Base-by-base conservation (phyloP, 2,329 filamentous ascomycete species). In the Fusarium caatingaense region DNA sequence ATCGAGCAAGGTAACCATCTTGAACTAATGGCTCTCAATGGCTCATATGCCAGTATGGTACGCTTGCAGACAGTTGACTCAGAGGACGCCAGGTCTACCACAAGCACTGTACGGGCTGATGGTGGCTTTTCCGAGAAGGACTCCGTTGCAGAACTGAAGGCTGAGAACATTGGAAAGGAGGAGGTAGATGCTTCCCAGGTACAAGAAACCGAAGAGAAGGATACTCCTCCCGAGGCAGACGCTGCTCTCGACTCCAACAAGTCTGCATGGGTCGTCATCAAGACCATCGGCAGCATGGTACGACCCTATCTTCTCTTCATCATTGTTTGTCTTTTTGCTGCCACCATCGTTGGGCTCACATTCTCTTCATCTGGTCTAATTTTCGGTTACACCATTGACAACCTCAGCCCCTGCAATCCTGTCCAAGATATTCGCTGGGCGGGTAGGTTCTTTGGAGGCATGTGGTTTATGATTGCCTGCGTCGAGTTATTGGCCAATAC, bases 1-100 rank as follows among this genome's bases (percentile, higher is more conserved):
- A 80, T 90, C 13, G 90, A 92, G 76, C 83, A 89, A 73, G 91
- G 91, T 0, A 88, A 84, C 0, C 89, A 92, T 60, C 80, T 87
- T 5, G 84, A 89, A 55, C 82, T 92, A 4, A 81, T 92, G 65
- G 77, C 80, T 3, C 78, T 81, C 13, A 76, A 87, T 8, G 78
- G 81, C 15, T 78, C 87, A 7, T 90, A 90, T 69, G 82, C 81
- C 10, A 80, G 81, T 34, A 82, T 90, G 56, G 87, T 89, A 5
- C 76, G 77, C 42, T 77, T 83, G 6, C 83, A 84, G 56, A 80
- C 77, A 23, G 69, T 82, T 27, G 76, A 79, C n/a, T 71, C 77
- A 5, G 72, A 74, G 47, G 76, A 78, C 42, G 67, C 66, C 3
- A 72, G 72, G 5, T 81, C 78, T 16, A 66, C 75, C 13, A 72